Conservation (phyloP, 73 alveolate genomes). For the Tetrahymena elliotti region DNA sequence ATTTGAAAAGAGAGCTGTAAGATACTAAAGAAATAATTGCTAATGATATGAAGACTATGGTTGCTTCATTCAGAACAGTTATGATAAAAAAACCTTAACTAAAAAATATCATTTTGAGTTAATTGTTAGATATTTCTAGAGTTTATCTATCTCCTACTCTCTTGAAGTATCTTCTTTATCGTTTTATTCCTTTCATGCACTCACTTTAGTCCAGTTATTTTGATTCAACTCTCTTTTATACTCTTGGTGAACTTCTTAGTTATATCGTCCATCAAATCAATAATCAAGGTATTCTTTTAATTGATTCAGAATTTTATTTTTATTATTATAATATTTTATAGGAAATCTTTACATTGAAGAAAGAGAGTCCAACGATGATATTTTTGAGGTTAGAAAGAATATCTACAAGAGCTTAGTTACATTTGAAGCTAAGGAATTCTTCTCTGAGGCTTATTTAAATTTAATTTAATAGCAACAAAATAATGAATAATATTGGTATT, state of each 20-base stretch:
- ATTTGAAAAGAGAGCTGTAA: not conserved
- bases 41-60: slow-evolving; percentile 17
- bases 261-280: slow-evolving; percentile 23
- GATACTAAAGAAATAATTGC: slow-evolving; percentile 3
- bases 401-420: slow-evolving; percentile 1
- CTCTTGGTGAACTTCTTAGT: slow-evolving; percentile 33
- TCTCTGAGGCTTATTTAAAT: not conserved
- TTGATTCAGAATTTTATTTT: no score
- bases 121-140: slow-evolving; percentile 31
- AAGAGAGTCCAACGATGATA: slow-evolving; percentile 27
- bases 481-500: not conserved
- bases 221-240: slow-evolving; percentile 33
- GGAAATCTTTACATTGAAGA: not conserved
- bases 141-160: slow-evolving; percentile 15
- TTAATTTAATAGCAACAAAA: slow-evolving; percentile 1
- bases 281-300: slow-evolving; percentile 41
- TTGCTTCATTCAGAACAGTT: slow-evolving; percentile 12
- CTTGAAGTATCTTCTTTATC: slow-evolving; percentile 2
- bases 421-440: slow-evolving; percentile 27
- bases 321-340: not conserved
- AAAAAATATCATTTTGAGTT: not conserved
- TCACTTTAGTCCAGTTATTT: slow-evolving; percentile 21
- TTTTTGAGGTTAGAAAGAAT: slow-evolving; percentile 21
- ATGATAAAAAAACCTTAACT: slow-evolving; percentile 6
- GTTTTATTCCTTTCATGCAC: slow-evolving; percentile 38